These are phyloP conservation scores for Pseudocercospora cruenta DNA, from an alignment of 2,329 filamentous ascomycete species.

Conservation along the genomic window DNA sequence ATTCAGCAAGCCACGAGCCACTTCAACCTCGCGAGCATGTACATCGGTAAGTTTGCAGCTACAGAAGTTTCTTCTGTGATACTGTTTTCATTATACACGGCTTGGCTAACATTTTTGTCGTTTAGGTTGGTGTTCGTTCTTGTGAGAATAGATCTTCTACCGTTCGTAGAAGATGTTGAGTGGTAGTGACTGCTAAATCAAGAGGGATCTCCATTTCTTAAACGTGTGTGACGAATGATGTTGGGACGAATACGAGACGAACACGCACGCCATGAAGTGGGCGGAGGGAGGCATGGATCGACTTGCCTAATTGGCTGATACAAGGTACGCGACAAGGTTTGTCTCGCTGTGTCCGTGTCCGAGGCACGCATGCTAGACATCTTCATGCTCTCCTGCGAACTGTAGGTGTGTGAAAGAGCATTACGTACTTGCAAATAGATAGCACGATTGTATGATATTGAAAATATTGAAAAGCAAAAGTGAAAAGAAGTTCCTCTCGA, in stretches of 20 bases:
- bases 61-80: neutral
- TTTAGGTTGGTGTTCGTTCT: conserved; percentile 31
- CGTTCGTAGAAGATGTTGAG: conserved; percentile 4
- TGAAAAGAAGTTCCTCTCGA: too few relatives aligned
- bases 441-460: too few relatives aligned
- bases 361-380: neutral
- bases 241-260: conserved; percentile 10
- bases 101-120: conserved; percentile 1
- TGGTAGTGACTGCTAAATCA: conserved; percentile 4
- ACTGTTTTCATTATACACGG: neutral
- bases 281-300: conserved; percentile 6
- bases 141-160: conserved; percentile 15
- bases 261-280: neutral
- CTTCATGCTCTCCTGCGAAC: neutral
- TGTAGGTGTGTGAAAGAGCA: too few relatives aligned
- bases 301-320: neutral
- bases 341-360: neutral
- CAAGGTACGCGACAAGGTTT: neutral
- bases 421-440: too few relatives aligned
- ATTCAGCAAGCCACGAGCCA: conserved; percentile 84
- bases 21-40: conserved; percentile 85
- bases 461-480: too few relatives aligned
- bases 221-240: neutral
- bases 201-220: conserved; percentile 3
- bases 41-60: conserved; percentile 67